Conservation (phyloP, 2,329 filamentous ascomycete species). For the Aspergillus ibericus region DNA sequence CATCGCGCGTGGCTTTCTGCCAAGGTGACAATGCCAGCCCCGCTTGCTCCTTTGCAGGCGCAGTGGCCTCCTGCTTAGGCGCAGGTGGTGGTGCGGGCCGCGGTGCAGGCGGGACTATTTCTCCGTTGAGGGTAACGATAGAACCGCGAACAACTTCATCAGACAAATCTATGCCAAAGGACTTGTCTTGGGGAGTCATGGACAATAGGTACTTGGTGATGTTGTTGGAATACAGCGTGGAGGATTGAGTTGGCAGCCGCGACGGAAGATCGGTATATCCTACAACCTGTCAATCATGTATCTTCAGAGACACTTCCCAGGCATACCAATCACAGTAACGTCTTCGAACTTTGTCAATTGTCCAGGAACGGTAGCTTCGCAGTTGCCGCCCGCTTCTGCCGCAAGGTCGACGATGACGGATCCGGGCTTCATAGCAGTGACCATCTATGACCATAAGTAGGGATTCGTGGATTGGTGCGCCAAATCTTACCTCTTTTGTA, state of each 20-base stretch:
- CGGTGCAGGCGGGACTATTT: constrained; percentile 73
- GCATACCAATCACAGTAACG: constrained; percentile 77
- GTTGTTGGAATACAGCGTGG: constrained; percentile 90
- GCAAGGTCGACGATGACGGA: constrained; percentile 87
- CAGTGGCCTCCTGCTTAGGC: constrained; percentile 51
- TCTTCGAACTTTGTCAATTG: constrained; percentile 70
- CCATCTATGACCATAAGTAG: constrained; percentile 54
- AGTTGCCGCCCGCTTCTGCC: constrained; percentile 85
- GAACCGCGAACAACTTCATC: constrained; percentile 85
- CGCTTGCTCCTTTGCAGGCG: constrained; percentile 54
- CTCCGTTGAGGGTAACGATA: constrained; percentile 76
- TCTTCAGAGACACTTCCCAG: not conserved
- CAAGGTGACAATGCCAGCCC: constrained; percentile 73
- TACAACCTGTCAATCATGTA: constrained; percentile 25
- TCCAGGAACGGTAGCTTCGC: constrained; percentile 75
- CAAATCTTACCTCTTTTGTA: constrained; percentile 59
- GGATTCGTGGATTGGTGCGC: not conserved
- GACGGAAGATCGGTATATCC: constrained; percentile 87
- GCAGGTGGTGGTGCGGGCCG: constrained; percentile 62
- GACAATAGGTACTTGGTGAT: constrained; percentile 86
- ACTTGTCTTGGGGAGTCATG: constrained; percentile 73
- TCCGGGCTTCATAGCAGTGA: constrained; percentile 84
- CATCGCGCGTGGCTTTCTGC: constrained; percentile 75
- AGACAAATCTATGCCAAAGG: constrained; percentile 75
- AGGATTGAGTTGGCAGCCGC: constrained; percentile 81